Evolutionary conservation across 495 filamentous ascomycete species (phyloP).

Genomic region (Chaetomium fimeti): DNA sequence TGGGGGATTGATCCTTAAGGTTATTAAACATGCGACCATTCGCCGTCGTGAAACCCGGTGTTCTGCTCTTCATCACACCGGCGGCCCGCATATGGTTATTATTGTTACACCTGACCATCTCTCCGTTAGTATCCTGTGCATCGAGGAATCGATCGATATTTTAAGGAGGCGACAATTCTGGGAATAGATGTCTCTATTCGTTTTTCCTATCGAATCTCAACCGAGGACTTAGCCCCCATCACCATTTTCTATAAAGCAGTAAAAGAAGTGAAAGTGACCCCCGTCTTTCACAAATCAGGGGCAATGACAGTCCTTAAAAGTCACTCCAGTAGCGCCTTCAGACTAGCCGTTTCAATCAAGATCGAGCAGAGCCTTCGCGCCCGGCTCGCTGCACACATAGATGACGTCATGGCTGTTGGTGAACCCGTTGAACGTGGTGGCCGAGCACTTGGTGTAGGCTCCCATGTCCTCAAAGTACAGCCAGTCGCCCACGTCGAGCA

Average conservation of each 20-base stretch:
- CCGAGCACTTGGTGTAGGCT: slow-evolving; percentile 95
- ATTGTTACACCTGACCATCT: background rate
- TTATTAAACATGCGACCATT: background rate
- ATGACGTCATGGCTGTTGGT: slow-evolving; percentile 86
- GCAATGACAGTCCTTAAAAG: background rate
- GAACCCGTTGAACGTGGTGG: slow-evolving; percentile 98
- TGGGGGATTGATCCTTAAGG: background rate
- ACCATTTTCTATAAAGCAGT: slow-evolving; percentile 9
- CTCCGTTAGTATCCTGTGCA: background rate
- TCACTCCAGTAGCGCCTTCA: background rate
- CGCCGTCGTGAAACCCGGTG: background rate
- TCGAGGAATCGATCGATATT: background rate
- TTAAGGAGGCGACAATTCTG: background rate
- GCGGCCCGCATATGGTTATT: background rate
- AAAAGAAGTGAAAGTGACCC: slow-evolving; percentile 8
- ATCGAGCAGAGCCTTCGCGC: slow-evolving; percentile 71
- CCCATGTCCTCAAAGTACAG: slow-evolving; percentile 98
- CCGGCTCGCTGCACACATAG: slow-evolving; percentile 90
- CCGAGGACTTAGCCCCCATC: background rate
- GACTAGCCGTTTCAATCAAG: slow-evolving; percentile 21
- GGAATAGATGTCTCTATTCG: background rate
- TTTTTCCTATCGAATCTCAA: background rate
- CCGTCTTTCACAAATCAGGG: background rate
- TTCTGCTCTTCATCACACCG: background rate
- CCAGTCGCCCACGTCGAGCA: slow-evolving; percentile 91